Base-by-base conservation (phyloP, 306 rosid genomes). In the Lotus japonicus region DNA sequence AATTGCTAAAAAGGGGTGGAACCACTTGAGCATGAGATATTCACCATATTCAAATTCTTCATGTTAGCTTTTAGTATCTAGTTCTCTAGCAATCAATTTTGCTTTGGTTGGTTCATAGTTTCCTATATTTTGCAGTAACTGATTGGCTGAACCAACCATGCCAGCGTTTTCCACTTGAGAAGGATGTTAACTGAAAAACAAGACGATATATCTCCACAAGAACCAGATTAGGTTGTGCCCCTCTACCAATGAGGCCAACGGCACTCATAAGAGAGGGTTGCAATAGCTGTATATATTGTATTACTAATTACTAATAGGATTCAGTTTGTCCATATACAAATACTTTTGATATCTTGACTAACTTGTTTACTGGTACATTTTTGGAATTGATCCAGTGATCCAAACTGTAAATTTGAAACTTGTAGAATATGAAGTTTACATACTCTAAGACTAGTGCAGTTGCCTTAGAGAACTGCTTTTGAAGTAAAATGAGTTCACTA, bases 41-140 rank as follows among this genome's bases (percentile, higher is more conserved):
- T 53, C 58, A 16, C 45, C 21, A 49, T 59, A 35, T 52, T 56
- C 49, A 9, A 16, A 10, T 28, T 49, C 18, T 60, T 13, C 23
- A 7, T 55, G 57, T 13, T 39, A 12, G 61, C 18, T 35, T 74
- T 41, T 68, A 31, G 38, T 59, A 17, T 71, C 15, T 36, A 21
- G 45, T 66, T 46, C 60, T 60, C 8, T 17, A 17, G 46, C 46
- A 44, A 69, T 59, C 21, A 38, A 51, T n/a, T 63, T 50, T 17
- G 13, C 11, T 64, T 68, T 79, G 23, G 12, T 49, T 75, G 52
- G 11, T 71, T 58, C 46, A 54, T 63, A 52, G 19, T 57, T 64
- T 76, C 26, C 11, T 64, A 0, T 77, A 19, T 73, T 66, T 66
- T 87, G 89, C 84, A 89, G 96, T 84, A 81, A 81, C 58, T 68